Evolutionary conservation across 202 grass and related monocot genomes (phyloP).

Genomic region (Saccharum hybrid): DNA sequence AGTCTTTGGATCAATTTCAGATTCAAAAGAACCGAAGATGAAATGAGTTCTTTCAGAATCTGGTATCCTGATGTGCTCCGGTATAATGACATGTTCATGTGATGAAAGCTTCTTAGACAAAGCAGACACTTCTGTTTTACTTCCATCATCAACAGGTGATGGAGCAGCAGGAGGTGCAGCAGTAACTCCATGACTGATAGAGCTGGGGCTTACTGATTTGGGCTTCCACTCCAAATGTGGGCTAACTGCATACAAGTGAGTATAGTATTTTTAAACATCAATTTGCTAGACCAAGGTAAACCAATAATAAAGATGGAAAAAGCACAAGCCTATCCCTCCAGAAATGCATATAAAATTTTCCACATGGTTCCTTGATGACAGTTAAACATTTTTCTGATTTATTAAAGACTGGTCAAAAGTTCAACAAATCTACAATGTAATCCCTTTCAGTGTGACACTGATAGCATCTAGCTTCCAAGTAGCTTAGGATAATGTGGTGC

Average conservation of each 20-base stretch:
- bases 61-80: slow-evolving; percentile 67
- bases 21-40: slow-evolving; percentile 69
- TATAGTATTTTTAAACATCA: slow-evolving; percentile 2
- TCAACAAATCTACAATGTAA: not conserved
- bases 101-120: slow-evolving; percentile 68
- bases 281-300: slow-evolving; percentile 11
- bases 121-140: slow-evolving; percentile 31
- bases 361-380: not conserved
- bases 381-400: not conserved
- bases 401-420: not conserved
- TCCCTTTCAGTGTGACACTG: not conserved
- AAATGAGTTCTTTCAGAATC: slow-evolving; percentile 53
- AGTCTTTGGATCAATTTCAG: slow-evolving; percentile 22
- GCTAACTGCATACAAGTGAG: slow-evolving; percentile 45
- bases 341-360: not conserved
- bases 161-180: slow-evolving; percentile 29
- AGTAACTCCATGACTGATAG: slow-evolving; percentile 35
- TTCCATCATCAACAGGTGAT: slow-evolving; percentile 41
- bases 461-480: slow-evolving; percentile 3
- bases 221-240: slow-evolving; percentile 80
- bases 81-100: slow-evolving; percentile 73
- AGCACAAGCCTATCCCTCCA: not conserved
- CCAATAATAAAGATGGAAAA: slow-evolving; percentile 12
- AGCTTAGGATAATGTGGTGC: not conserved
- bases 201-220: slow-evolving; percentile 58